These are phyloP conservation scores for Cyberlindnera samutprakarnensis DNA, from an alignment of 805 yeast genomes.

Conservation along the genomic window DNA sequence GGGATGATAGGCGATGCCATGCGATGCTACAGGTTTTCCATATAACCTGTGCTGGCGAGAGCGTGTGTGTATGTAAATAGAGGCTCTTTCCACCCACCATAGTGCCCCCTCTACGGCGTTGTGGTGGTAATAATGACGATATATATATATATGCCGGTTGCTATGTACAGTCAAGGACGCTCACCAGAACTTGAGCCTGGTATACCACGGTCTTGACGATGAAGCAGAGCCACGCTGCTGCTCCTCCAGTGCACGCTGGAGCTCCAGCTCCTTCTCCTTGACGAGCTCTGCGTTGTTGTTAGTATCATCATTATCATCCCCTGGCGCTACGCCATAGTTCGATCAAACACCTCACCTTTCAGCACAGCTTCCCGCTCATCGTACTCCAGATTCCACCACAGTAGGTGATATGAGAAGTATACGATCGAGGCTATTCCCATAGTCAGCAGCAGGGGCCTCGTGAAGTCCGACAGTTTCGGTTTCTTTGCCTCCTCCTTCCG, in stretches of 20 bases:
- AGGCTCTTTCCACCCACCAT: too few species aligned
- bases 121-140: constrained; percentile 1
- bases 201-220: too few species aligned
- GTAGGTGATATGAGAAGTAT: constrained; percentile 15
- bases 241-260: constrained; percentile 2
- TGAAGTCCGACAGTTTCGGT: constrained; percentile 20
- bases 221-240: too few species aligned
- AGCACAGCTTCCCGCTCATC: constrained; percentile 16
- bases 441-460: constrained; percentile 18
- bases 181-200: constrained; percentile 2
- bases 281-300: constrained; percentile 8
- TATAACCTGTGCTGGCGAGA: too few species aligned
- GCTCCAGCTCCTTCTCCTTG: constrained; percentile 8
- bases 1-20: too few species aligned
- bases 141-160: constrained; percentile 1
- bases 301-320: constrained; percentile 2
- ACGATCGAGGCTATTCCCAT: constrained; percentile 19
- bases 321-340: too few species aligned
- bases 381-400: constrained; percentile 21
- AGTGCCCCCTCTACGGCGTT: too few species aligned
- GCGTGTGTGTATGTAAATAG: too few species aligned
- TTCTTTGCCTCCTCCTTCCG: constrained; percentile 13
- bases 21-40: too few species aligned
- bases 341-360: constrained; percentile 9
- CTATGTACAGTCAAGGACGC: too few species aligned